Evolutionary conservation across 257 asterid species (phyloP), one percentile per base, ranked within the genome.

Genomic region (Plantago ovata): DNA sequence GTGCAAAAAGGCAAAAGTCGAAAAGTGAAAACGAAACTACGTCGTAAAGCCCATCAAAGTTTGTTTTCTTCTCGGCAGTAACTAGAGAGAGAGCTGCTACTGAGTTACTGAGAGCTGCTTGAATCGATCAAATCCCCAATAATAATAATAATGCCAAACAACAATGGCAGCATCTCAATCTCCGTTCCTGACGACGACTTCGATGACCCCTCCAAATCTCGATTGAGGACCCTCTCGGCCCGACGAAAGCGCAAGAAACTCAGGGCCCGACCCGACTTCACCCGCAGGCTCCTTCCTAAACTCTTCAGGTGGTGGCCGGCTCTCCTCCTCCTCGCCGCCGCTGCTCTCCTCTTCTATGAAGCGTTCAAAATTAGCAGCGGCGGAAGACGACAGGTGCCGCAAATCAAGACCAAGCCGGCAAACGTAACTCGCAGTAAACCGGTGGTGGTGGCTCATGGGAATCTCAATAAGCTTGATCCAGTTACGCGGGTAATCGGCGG

Each of bases 261-360:
- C 46, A 75, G 83, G 60, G 73, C 75, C 64, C 76, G 82, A 64
- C 74, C 76, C 38, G 76, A 69, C 60, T 65, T 73, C 53, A 62
- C 78, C 39, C 81, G 71, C 23, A 72, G 71, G 69, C 18, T 79
- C 61, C 36, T 83, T 22, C 28, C 63, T 51, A 71, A 48, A 45
- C 73, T 92, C 38, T 69, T 81, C 50, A 77, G 64, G 63, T 92
- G 95, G 87, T 88, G 95, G 97, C 91, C 88, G 39, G 75, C 72
- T 36, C 52, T 88, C 38, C 72, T 88, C 65, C 77, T 85, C 67
- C 44, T 85, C 58, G 50, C 72, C 48, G 84, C 87, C 13, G 76
- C 69, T 22, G 66, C 77, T 3, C 79, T 92, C 22, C 72, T 88
- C 11, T 51, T 79, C 14, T 88, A 80, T 61, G 98, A 88, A 70